These are phyloP conservation scores for Thraustochytrium sp. DNA, from an alignment of 352 stramenopile species.

Conservation along the genomic window DNA sequence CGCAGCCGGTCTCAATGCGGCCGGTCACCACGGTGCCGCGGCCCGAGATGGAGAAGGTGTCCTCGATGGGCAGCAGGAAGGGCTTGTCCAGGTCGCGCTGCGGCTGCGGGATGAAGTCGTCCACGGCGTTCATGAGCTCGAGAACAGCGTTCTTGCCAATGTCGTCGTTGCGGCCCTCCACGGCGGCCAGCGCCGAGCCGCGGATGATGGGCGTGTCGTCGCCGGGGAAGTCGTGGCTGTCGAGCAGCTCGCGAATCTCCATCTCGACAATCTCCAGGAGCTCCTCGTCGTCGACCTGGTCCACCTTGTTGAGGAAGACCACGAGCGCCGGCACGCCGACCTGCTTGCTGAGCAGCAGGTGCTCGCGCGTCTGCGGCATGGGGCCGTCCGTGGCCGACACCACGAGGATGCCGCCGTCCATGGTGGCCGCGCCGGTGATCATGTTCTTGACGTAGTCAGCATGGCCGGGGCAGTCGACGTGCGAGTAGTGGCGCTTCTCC, in stretches of 20 bases:
- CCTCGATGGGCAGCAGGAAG: conserved; percentile 94
- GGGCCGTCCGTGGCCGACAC: conserved; percentile 84
- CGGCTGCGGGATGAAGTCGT: conserved; percentile 64
- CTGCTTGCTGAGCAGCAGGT: conserved; percentile 90
- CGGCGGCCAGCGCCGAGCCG: conserved; percentile 82
- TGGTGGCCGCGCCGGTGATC: conserved; percentile 92
- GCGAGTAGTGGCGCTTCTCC: conserved; percentile 81
- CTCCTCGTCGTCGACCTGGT: conserved; percentile 87
- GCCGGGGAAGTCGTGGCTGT: conserved; percentile 89
- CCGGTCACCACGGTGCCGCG: conserved; percentile 94
- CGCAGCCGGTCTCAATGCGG: conserved; percentile 75
- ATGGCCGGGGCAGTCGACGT: conserved; percentile 93
- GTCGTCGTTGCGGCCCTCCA: conserved; percentile 74
- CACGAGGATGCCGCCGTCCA: conserved; percentile 84
- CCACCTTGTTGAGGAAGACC: conserved; percentile 95
- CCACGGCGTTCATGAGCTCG: conserved; percentile 84
- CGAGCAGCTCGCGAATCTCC: conserved; percentile 85
- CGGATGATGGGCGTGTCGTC: conserved; percentile 89
- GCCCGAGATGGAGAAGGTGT: conserved; percentile 93
- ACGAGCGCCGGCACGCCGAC: conserved; percentile 79
- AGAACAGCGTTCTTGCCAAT: conserved; percentile 78
- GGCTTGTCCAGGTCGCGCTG: conserved; percentile 85
- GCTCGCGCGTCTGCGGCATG: conserved; percentile 92
- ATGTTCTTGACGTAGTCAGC: conserved; percentile 98
- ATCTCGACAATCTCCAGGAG: conserved; percentile 88